Conservation (phyloP, 495 filamentous ascomycete genomes). For the Saxispiralis lemnorum region DNA sequence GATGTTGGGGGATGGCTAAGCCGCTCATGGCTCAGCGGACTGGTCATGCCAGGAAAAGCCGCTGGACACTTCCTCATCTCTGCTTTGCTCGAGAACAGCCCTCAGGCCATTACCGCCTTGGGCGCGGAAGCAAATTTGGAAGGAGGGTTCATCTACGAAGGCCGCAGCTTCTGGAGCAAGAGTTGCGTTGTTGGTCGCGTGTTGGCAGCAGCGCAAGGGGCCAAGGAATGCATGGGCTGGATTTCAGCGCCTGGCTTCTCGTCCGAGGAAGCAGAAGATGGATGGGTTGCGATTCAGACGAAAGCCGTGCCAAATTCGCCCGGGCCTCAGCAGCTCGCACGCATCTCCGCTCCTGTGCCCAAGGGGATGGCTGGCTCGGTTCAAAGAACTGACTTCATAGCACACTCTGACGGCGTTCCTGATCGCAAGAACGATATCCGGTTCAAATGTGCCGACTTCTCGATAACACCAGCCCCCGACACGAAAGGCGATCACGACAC, state of each 20-base stretch:
- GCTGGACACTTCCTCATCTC: constrained; percentile 63
- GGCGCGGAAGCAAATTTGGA: constrained; percentile 56
- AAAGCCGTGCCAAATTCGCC: constrained; percentile 17
- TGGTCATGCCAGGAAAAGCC: constrained; percentile 59
- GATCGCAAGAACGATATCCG: constrained; percentile 9
- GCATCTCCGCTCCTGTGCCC: constrained; percentile 35
- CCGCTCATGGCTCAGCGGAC: constrained; percentile 57
- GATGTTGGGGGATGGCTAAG: constrained; percentile 57
- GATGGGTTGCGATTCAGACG: constrained; percentile 43
- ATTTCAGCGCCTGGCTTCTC: constrained; percentile 41
- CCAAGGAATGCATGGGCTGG: constrained; percentile 67
- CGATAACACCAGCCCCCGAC: not conserved
- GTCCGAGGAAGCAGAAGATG: constrained; percentile 31
- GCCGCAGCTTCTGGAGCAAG: constrained; percentile 70
- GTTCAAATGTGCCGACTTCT: constrained; percentile 10
- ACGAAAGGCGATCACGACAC: too few relatives aligned
- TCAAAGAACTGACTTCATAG: constrained; percentile 39
- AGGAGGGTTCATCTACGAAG: constrained; percentile 57
- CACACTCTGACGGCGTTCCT: constrained; percentile 29
- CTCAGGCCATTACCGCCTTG: constrained; percentile 41
- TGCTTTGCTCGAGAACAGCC: constrained; percentile 59
- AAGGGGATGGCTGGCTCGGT: constrained; percentile 31
- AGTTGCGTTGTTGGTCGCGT: constrained; percentile 60
- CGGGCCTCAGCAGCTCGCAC: constrained; percentile 17
- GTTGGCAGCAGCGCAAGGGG: constrained; percentile 43